Base-by-base conservation (phyloP, 2,329 filamentous ascomycete genomes). In the Fusarium citri region DNA sequence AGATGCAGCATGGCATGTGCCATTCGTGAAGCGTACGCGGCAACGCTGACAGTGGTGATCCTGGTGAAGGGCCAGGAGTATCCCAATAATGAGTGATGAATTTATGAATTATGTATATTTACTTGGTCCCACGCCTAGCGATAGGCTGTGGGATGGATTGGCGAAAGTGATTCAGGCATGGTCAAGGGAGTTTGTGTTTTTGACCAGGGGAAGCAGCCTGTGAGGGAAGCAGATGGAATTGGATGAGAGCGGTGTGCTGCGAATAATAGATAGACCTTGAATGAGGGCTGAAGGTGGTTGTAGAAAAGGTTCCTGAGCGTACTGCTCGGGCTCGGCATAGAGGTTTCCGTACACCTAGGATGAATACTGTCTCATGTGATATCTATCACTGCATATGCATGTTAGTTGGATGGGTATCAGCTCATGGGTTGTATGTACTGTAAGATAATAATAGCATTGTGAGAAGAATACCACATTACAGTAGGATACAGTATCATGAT, bases 1-100 rank as follows among this genome's bases (percentile, higher is more conserved):
- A 8, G n/a, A 46, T 56, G 25, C 57, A 89, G 90, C 79, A 88
- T 92, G 85, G 87, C 90, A 18, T 94, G 92, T 77, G 90, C 91
- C 12, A 89, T 94, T 62, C 84, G 92, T 64, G 91, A 93, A 78
- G 91, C 92, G 30, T 94, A 92, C 78, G 92, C 92, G 4, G 91
- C 90, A 18, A 90, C 90, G 37, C 78, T 94, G 55, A 91, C 88
- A 49, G 91, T 94, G 42, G 89, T 93, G 42, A 92, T 94, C 59
- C 79, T 94, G 57, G 83, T 90, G 41, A 87, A 91, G 59, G 72
- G 85, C 82, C 57, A 72, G 48, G 73, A 74, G 64, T 73, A 84
- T 68, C 82, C 83, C 53, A 81, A 81, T 57, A 81, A 85, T 74
- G 81, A 84, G 46, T 76, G 74, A 71, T 64, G 68, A 77, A 76